Percentiles rank a stretch among this genome's conserved stretches.
Evolutionary conservation across 2,329 filamentous ascomycete genomes (phyloP).

Genomic region (Alternaria arborescens): DNA sequence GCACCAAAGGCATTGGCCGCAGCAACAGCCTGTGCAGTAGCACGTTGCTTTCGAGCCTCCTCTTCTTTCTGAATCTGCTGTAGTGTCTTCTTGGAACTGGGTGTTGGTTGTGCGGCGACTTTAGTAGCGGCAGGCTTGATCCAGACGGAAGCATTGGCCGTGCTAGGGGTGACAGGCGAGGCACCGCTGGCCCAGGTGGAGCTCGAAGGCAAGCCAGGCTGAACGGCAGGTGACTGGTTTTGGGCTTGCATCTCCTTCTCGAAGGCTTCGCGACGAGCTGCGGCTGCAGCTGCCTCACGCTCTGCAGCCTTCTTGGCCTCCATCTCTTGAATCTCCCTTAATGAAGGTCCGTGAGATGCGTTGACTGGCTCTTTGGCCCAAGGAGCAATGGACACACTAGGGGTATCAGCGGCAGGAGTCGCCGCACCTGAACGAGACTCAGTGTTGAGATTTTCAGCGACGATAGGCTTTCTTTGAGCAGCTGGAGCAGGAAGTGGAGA

Average conservation of each 20-base stretch:
- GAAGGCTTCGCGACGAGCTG: constrained; percentile 76
- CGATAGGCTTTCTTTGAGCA: constrained; percentile 84
- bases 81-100: constrained; percentile 80
- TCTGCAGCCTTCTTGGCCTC: constrained; percentile 94
- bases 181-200: constrained; percentile 84
- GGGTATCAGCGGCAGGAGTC: constrained; percentile 73
- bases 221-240: constrained; percentile 66
- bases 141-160: constrained; percentile 65
- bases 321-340: constrained; percentile 96
- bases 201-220: constrained; percentile 82
- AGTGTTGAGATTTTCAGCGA: constrained; percentile 75
- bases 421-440: constrained; percentile 77
- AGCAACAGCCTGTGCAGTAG: constrained; percentile 60
- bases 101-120: constrained; percentile 50
- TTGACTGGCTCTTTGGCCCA: constrained; percentile 89
- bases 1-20: constrained; percentile 56
- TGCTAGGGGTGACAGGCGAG: constrained; percentile 71
- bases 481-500: constrained; percentile 89
- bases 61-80: constrained; percentile 98
- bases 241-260: constrained; percentile 79
- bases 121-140: constrained; percentile 65
- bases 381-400: constrained; percentile 80
- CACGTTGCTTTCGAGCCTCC: constrained; percentile 84
- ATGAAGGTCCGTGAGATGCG: constrained; percentile 81
- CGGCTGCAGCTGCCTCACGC: constrained; percentile 80